Base-by-base conservation (phyloP, 2,329 filamentous ascomycete genomes). In the Penicillium capsulatum region DNA sequence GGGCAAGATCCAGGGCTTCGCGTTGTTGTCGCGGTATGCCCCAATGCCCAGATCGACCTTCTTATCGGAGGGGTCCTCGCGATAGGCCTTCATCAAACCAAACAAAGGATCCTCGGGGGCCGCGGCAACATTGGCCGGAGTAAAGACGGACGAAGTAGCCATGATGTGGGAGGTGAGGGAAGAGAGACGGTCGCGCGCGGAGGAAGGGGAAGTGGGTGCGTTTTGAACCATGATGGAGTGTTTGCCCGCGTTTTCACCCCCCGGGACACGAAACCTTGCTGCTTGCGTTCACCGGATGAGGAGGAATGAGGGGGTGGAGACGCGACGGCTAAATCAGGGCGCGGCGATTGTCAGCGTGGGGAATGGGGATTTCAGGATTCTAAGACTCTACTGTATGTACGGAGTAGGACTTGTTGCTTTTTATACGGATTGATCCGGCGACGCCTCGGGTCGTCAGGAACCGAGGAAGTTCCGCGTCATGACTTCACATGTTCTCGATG, bases 11-110 rank as follows among this genome's bases (percentile, higher is more conserved):
- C 92, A 98, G 3, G 92, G 92, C 74, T 97, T 97, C 46, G 89
- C 91, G 63, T 90, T 84, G 71, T 97, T 77, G 61, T 95, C 92
- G 64, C 92, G 79, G 71, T 98, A 98, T 43, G 92, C 92, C 55
- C 92, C 92, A 71, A 97, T 79, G 64, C 92, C 90, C 68, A 98
- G 70, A 70, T 98, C 92, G 52, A 98, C 85, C 73, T 98, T 98
- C 67, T 86, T 80, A 42, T 75, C 66, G 40, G 72, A 75, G 13
- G 78, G 70, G 62, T 98, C 92, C 48, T 84, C 85, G 60, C 81
- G 81, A 75, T 83, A 98, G 46, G 87, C 89, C 48, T 84, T 80
- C 79, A 91, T 89, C 58, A 98, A 73, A 42, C 91, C 90, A 63
- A 98, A 98, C 63, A 98, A 80, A 51, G 91, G 82, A 70, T 98